These are phyloP conservation scores for Singerocomus inundabilis DNA, from an alignment of 1,284 basidiomycete species.

Conservation along the genomic window DNA sequence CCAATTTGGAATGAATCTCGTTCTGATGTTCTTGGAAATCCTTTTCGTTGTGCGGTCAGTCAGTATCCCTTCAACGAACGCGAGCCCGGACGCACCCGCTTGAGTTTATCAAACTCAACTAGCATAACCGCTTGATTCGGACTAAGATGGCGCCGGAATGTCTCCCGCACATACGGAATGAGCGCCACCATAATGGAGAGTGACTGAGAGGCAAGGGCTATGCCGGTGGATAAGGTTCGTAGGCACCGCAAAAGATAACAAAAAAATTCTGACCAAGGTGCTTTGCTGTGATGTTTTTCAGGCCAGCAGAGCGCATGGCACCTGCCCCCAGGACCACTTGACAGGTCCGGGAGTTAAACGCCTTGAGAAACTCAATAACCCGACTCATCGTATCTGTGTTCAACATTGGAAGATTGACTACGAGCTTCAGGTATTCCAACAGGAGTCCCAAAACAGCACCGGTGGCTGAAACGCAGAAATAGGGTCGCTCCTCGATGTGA, in stretches of 20 bases:
- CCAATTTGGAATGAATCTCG: constrained; percentile 96
- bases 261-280: constrained; percentile 69
- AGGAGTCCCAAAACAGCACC: constrained; percentile 75
- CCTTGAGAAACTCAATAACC: constrained; percentile 93
- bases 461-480: constrained; percentile 87
- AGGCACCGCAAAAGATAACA: constrained; percentile 3
- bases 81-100: constrained; percentile 60
- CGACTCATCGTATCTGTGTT: constrained; percentile 94
- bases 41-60: constrained; percentile 39
- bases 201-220: constrained; percentile 93
- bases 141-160: constrained; percentile 88
- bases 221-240: constrained; percentile 13
- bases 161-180: constrained; percentile 94
- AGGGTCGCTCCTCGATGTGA: constrained; percentile 79
- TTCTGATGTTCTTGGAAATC: constrained; percentile 99
- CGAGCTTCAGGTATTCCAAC: constrained; percentile 84
- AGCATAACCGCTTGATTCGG: constrained; percentile 95
- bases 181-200: constrained; percentile 94
- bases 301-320: constrained; percentile 94
- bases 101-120: constrained; percentile 97
- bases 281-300: constrained; percentile 98
- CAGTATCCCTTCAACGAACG: constrained; percentile 1
- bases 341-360: constrained; percentile 97
- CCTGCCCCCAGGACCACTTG: constrained; percentile 98
- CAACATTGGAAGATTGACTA: constrained; percentile 85